Evolutionary conservation across 768 basidiomycete species (phyloP).

Genomic region (Gautieria morchelliformis): DNA sequence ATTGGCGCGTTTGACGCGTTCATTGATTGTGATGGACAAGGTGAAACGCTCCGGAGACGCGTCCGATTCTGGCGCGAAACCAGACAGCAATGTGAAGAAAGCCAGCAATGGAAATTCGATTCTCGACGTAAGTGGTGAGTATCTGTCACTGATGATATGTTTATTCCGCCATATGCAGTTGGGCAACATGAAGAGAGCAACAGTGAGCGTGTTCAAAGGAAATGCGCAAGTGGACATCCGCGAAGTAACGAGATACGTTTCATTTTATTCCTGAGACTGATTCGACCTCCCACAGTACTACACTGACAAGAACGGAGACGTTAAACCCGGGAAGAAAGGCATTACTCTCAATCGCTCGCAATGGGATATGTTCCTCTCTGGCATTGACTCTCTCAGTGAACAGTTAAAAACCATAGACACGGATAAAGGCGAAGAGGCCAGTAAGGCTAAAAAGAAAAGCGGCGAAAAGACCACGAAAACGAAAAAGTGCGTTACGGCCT

Average conservation of each 20-base stretch:
- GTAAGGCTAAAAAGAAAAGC: not conserved
- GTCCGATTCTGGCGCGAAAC: not conserved
- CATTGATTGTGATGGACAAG: not conserved
- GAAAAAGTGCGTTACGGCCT: not conserved
- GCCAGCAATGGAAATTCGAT: conserved; percentile 1
- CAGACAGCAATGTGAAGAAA: not conserved
- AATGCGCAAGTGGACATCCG: conserved; percentile 1
- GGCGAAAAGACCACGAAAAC: not conserved
- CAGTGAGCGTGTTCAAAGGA: conserved; percentile 1
- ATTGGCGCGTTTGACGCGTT: not conserved
- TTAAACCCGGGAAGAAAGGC: conserved; percentile 8
- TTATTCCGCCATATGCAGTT: not conserved
- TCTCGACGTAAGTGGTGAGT: not conserved
- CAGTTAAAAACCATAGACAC: not conserved
- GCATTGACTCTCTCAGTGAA: not conserved
- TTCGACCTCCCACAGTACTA: not conserved
- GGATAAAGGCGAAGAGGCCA: not conserved
- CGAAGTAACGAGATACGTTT: not conserved
- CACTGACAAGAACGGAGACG: conserved; percentile 3
- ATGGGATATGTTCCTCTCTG: conserved; percentile 1
- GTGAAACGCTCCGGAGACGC: not conserved
- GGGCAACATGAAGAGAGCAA: conserved; percentile 5
- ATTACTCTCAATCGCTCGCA: conserved; percentile 2
- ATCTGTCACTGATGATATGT: too few species aligned
- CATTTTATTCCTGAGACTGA: not conserved